These are phyloP conservation scores for Diacronema lutheri DNA, from an alignment of 78 protist species.

Conservation along the genomic window DNA sequence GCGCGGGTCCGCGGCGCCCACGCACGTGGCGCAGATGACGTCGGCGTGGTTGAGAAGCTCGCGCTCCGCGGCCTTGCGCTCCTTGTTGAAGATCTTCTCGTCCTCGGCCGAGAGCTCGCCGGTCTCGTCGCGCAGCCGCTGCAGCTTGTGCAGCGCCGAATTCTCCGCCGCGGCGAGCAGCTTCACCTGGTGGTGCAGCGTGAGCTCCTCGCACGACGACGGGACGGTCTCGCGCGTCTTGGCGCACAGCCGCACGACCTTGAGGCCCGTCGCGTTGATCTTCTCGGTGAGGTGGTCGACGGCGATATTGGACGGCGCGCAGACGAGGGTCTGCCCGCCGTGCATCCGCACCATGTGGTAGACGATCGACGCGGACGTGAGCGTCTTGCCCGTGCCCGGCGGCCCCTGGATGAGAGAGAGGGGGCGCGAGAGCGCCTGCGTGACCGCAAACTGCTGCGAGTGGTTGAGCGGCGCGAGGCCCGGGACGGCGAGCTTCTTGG, in stretches of 20 bases:
- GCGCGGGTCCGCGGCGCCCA: conserved; percentile 98
- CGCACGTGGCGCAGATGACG: conserved; percentile 97
- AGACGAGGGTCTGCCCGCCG: conserved; percentile 86
- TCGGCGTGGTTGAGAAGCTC: conserved; percentile 87
- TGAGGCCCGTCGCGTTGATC: conserved; percentile 93
- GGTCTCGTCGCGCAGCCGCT: conserved; percentile 67
- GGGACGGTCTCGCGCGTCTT: conserved; percentile 89
- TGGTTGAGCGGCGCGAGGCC: conserved; percentile 89
- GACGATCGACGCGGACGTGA: conserved; percentile 94
- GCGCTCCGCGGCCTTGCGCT: conserved; percentile 61
- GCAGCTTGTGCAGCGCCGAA: conserved; percentile 83
- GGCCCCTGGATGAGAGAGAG: conserved; percentile 97
- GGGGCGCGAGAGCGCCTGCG: conserved; percentile 76
- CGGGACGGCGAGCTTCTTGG: conserved; percentile 69
- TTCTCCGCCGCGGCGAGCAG: conserved; percentile 49
- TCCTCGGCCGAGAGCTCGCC: conserved; percentile 41
- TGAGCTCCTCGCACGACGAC: conserved; percentile 84
- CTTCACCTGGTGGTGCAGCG: conserved; percentile 89
- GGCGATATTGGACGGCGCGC: conserved; percentile 99
- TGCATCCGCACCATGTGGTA: conserved; percentile 81
- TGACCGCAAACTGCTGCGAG: conserved; percentile 85
- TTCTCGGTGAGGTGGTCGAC: conserved; percentile 96
- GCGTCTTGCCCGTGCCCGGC: conserved; percentile 99
- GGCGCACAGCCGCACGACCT: conserved; percentile 94
- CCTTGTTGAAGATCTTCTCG: conserved; percentile 30